Conservation (phyloP, 2,329 filamentous ascomycete species). For the Colletotrichum cereale region DNA sequence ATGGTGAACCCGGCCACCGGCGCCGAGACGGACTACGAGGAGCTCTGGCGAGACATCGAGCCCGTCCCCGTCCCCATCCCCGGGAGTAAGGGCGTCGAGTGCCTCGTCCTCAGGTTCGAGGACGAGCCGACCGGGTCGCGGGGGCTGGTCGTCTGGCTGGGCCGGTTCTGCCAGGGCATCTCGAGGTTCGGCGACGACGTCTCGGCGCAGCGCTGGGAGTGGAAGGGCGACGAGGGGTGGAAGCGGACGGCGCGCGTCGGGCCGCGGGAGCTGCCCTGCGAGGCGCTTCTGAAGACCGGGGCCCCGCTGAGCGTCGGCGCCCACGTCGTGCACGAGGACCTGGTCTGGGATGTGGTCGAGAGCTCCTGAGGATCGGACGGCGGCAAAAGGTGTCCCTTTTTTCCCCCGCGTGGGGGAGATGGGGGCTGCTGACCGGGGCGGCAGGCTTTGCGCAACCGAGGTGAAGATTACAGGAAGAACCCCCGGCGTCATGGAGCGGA, state of each 20-base stretch:
- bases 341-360: slow-evolving; percentile 53
- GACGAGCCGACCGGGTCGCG: slow-evolving; percentile 49
- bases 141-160: slow-evolving; percentile 67
- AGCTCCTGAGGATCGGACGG: slow-evolving; percentile 30
- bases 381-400: neutral
- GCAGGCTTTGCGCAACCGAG: too few species aligned
- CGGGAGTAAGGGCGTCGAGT: slow-evolving; percentile 41
- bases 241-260: slow-evolving; percentile 53
- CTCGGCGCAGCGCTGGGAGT: slow-evolving; percentile 69
- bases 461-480: too few species aligned
- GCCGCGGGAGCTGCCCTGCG: slow-evolving; percentile 50
- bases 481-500: too few species aligned
- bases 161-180: slow-evolving; percentile 68
- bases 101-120: slow-evolving; percentile 57
- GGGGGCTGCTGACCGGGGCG: too few species aligned
- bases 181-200: slow-evolving; percentile 58
- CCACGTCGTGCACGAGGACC: slow-evolving; percentile 43
- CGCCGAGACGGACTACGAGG: slow-evolving; percentile 69
- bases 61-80: slow-evolving; percentile 38
- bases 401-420: too few species aligned
- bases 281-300: slow-evolving; percentile 42
- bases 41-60: slow-evolving; percentile 70
- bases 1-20: slow-evolving; percentile 72
- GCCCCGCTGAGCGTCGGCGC: slow-evolving; percentile 40
- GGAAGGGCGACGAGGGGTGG: slow-evolving; percentile 51